Evolutionary conservation across 2,329 filamentous ascomycete species (phyloP).

Genomic region (Microcyclosporella mali): DNA sequence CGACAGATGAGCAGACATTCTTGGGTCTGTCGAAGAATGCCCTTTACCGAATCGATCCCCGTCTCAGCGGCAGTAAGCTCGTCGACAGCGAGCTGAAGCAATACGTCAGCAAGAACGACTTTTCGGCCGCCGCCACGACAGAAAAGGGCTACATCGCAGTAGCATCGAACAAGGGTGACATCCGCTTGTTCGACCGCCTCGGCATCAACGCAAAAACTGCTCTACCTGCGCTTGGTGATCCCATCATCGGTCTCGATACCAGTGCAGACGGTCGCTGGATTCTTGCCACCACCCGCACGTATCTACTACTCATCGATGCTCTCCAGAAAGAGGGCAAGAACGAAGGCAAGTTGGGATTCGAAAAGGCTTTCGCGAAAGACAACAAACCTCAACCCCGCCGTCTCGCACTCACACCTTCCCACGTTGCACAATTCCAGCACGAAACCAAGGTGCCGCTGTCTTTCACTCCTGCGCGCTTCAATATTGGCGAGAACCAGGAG

Average conservation of each 20-base stretch:
- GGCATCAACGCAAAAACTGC: conserved; percentile 97
- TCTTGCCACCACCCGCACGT: conserved; percentile 87
- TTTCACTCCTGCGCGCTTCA: conserved; percentile 92
- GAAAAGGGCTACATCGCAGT: conserved; percentile 96
- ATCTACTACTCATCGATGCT: conserved; percentile 87
- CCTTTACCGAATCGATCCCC: conserved; percentile 87
- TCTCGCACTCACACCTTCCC: conserved; percentile 78
- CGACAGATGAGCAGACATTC: conserved; percentile 92
- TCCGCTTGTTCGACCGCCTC: conserved; percentile 90
- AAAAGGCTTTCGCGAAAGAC: conserved; percentile 86
- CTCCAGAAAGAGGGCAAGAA: conserved; percentile 87
- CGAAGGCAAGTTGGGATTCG: conserved; percentile 95
- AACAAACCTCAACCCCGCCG: conserved; percentile 88
- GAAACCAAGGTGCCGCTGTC: conserved; percentile 81
- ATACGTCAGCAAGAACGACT: conserved; percentile 94
- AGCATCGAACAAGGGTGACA: conserved; percentile 94
- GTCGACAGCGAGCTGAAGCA: conserved; percentile 92
- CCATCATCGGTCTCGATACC: conserved; percentile 90
- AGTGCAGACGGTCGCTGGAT: conserved; percentile 95
- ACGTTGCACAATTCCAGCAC: conserved; percentile 95
- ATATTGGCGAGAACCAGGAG: conserved; percentile 67
- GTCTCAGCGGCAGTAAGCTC: conserved; percentile 81
- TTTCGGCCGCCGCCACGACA: conserved; percentile 88
- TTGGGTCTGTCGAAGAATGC: conserved; percentile 88
- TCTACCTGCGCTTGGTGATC: conserved; percentile 88